Evolutionary conservation across 2,329 filamentous ascomycete genomes (phyloP).

Genomic region (Epichloe uncinata): DNA sequence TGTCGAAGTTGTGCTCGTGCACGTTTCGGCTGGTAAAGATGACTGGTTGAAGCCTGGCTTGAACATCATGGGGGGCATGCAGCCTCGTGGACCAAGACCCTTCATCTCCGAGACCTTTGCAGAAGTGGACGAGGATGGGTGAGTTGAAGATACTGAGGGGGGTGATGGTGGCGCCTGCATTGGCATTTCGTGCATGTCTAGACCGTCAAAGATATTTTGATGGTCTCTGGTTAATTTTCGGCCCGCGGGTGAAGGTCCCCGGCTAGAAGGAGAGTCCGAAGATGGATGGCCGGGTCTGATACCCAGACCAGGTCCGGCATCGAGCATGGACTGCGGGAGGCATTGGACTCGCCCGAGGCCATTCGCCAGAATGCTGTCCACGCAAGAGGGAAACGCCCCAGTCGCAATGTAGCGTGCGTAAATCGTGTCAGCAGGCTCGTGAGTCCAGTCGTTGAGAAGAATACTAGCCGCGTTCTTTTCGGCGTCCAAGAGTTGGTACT

Average conservation of each 20-base stretch:
- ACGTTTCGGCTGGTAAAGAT: constrained; percentile 1
- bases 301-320: not conserved
- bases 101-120: not conserved
- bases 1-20: constrained; percentile 1
- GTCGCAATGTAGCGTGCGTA: not conserved
- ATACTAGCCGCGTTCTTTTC: not conserved
- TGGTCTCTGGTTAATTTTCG: not conserved
- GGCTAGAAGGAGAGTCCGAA: no score
- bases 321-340: not conserved
- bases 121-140: not conserved
- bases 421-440: not conserved
- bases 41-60: constrained; percentile 3
- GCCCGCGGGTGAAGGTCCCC: no score
- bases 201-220: not conserved
- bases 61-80: constrained; percentile 3
- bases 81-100: not conserved
- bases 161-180: no score
- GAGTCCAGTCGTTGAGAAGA: constrained; percentile 5
- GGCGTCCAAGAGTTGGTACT: not conserved
- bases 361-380: constrained; percentile 4
- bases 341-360: constrained; percentile 1
- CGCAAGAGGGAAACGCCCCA: constrained; percentile 1
- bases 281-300: not conserved
- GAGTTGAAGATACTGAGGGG: not conserved
- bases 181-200: not conserved